Base-by-base conservation (phyloP, 2,329 filamentous ascomycete species). In the Cladosporium sp. region DNA sequence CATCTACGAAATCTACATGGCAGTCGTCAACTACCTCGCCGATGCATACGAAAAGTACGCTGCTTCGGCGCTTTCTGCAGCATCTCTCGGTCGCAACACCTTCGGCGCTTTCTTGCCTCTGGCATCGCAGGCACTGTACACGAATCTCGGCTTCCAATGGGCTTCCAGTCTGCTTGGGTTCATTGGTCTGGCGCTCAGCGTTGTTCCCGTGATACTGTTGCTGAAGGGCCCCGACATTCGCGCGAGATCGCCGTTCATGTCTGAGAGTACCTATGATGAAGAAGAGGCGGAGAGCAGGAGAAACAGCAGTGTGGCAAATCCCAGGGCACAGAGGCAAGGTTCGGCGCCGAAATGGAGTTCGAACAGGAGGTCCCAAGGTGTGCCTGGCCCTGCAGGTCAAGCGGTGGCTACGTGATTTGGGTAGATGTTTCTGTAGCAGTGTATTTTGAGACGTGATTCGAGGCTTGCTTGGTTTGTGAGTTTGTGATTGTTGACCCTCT, bases 21-120 rank as follows among this genome's bases (percentile, higher is more conserved):
- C 77, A 1, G 68, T 81, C 57, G 81, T 80, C 66, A 82, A 68
- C 76, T 83, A 59, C 78, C 83, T 61, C 80, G 83, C 67, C 76
- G 78, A 15, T 82, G 82, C 66, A 60, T 78, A 15, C 74, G 76
- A 69, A 67, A 76, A 62, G 74, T 75, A 14, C 77, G 77, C 60
- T 68, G 67, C 3, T 70, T 65, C 63, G 14, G 63, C 74, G 2
- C 64, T 75, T 15, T 72, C 78, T 0, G 75, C 73, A 6, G 80
- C 79, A 55, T 72, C 74, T 34, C 74, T 80, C 52, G 67, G 79
- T 36, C 67, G 79, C 38, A 74, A 72, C 21, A 66, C 67, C 11
- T 73, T 79, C 15, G 79, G 75, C 1, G 78, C 77, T 6, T 77
- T 71, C 0, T 58, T 80, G 66, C 78, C 78, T 1, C 64, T 80